A percentile compares a stretch with the other conserved stretches of the same genome.
Evolutionary conservation across 139 green algal genomes (phyloP).

Genomic region (Tetraselmis chui): DNA sequence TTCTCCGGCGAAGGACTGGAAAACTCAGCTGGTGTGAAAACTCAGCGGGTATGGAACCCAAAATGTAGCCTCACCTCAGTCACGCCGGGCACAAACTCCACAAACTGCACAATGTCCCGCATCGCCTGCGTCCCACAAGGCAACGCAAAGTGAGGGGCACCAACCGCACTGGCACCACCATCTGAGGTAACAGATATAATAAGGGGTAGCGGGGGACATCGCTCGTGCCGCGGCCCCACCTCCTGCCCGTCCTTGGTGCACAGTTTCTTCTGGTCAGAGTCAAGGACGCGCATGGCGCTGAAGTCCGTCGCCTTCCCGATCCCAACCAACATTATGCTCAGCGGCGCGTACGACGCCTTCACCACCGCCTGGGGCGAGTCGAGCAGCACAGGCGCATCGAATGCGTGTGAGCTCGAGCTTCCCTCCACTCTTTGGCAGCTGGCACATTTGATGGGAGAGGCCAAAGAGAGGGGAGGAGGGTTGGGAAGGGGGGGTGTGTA

Average conservation of each 20-base stretch:
- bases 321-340: conserved; percentile 52
- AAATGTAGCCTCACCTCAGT: neutral
- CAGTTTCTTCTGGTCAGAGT: conserved; percentile 18
- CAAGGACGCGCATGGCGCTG: conserved; percentile 28
- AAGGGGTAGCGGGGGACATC: neutral
- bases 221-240: neutral
- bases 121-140: conserved; percentile 7
- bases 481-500: neutral
- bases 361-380: conserved; percentile 29
- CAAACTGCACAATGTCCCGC: conserved; percentile 52
- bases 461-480: no score
- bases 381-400: no score
- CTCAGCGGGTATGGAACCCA: neutral
- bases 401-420: no score
- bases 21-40: neutral
- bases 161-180: no score
- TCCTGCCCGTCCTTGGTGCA: neutral
- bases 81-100: conserved; percentile 14
- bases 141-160: no score
- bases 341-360: conserved; percentile 29
- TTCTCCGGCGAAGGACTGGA: neutral
- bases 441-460: no score
- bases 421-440: no score
- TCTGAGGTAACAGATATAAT: no score
- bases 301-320: conserved; percentile 39